Percentiles rank a stretch among this genome's conserved stretches.
phyloP scores from a whole-genome alignment of 176 grass and related monocot species.

The Oryza punctata region DNA sequence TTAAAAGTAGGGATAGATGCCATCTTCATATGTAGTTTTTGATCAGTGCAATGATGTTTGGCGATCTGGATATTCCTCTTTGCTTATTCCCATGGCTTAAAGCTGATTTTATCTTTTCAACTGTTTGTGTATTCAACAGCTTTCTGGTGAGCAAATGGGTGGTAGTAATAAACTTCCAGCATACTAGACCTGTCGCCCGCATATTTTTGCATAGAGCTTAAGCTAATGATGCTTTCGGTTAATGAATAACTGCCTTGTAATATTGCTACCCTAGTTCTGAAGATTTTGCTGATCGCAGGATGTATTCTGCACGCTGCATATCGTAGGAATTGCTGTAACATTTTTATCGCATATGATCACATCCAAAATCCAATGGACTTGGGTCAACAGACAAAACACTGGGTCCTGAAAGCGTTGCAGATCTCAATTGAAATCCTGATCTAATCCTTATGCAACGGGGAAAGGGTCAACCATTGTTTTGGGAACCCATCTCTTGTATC shows the following conservation, averaged over 20 bases:
- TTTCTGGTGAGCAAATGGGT: neutral
- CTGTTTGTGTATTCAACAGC: neutral
- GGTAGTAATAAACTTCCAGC: neutral
- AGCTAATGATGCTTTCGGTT: neutral
- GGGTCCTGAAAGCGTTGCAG: neutral
- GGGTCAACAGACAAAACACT: neutral
- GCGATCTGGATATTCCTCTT: constrained; percentile 25
- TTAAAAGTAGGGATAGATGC: constrained; percentile 34
- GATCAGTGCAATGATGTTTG: constrained; percentile 38
- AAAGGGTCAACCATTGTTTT: neutral
- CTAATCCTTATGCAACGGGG: neutral
- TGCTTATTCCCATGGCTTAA: neutral
- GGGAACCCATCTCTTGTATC: neutral
- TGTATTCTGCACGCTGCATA: neutral
- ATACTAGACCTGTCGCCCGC: too few relatives aligned
- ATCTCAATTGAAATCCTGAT: neutral
- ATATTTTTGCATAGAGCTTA: too few relatives aligned
- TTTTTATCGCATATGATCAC: too few relatives aligned
- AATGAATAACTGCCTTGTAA: neutral
- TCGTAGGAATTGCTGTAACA: neutral
- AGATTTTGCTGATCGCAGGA: neutral
- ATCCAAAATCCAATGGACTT: too few relatives aligned
- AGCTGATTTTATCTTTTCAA: neutral
- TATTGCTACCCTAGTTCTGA: neutral
- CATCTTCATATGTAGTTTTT: constrained; percentile 56